phyloP scores from a whole-genome alignment of 2,329 filamentous ascomycete genomes.

The Aspergillus ruber region DNA sequence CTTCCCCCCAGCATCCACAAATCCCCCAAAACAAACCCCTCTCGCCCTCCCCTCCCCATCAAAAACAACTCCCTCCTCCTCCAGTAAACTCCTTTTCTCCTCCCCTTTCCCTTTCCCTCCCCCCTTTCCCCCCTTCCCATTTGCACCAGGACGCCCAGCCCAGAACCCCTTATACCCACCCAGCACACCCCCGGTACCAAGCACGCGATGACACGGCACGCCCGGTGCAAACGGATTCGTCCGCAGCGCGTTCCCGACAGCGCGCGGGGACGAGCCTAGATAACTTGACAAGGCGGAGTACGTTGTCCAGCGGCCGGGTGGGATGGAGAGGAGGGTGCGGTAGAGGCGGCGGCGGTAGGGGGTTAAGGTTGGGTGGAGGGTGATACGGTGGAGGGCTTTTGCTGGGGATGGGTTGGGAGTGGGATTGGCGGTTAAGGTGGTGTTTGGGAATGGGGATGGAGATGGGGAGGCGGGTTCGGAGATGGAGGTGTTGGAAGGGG shows the following conservation, averaged over 20 bases:
- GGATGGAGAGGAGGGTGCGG: constrained; percentile 68
- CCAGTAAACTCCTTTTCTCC: constrained; percentile 29
- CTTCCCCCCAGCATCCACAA: constrained; percentile 12
- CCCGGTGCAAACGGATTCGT: constrained; percentile 75
- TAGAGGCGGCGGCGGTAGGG: constrained; percentile 55
- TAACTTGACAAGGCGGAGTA: constrained; percentile 66
- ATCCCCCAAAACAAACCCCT: constrained; percentile 28
- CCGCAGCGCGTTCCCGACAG: constrained; percentile 70
- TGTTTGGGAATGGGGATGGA: neutral
- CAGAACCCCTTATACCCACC: constrained; percentile 49
- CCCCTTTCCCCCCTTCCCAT: constrained; percentile 34
- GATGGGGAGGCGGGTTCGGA: neutral
- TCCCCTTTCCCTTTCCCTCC: constrained; percentile 24
- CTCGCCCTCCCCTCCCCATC: constrained; percentile 17
- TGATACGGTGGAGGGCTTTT: constrained; percentile 36
- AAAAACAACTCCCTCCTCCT: constrained; percentile 31
- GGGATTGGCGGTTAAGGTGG: constrained; percentile 1
- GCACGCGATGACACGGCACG: constrained; percentile 75
- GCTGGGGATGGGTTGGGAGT: constrained; percentile 3
- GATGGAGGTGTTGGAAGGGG: too few species aligned
- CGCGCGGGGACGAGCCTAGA: constrained; percentile 64
- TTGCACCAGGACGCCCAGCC: constrained; percentile 38
- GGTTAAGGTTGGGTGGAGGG: constrained; percentile 41
- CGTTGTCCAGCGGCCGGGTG: constrained; percentile 66
- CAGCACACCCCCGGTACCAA: constrained; percentile 61